Evolutionary conservation across 208 protist species (phyloP).

Genomic region (Herpetomonas tarakana): DNA sequence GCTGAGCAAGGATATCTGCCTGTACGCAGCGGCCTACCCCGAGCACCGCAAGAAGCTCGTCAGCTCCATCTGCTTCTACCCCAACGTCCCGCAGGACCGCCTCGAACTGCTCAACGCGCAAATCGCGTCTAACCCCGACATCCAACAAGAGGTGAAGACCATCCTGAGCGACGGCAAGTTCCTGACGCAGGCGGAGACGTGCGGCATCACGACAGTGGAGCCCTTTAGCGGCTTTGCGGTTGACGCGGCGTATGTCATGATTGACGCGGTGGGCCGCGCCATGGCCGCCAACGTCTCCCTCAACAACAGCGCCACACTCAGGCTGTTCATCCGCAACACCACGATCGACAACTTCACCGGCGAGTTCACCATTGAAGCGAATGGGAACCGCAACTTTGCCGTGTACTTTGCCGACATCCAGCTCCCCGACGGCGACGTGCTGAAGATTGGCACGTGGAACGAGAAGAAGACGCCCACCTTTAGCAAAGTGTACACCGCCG

Average conservation of each 20-base stretch:
- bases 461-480: slow-evolving; percentile 29
- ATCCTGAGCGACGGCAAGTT: slow-evolving; percentile 66
- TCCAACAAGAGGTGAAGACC: slow-evolving; percentile 29
- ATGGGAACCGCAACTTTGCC: slow-evolving; percentile 66
- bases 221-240: slow-evolving; percentile 58
- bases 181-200: slow-evolving; percentile 39
- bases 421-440: slow-evolving; percentile 21
- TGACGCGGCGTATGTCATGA: slow-evolving; percentile 68
- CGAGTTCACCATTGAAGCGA: slow-evolving; percentile 56
- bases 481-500: slow-evolving; percentile 16
- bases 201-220: slow-evolving; percentile 33
- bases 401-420: slow-evolving; percentile 70
- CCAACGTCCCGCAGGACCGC: slow-evolving; percentile 28
- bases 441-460: slow-evolving; percentile 69
- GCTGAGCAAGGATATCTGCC: slow-evolving; percentile 61
- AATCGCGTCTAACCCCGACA: slow-evolving; percentile 19
- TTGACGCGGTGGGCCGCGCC: slow-evolving; percentile 50
- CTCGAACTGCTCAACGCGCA: slow-evolving; percentile 42
- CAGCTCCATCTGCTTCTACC: slow-evolving; percentile 80
- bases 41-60: slow-evolving; percentile 43
- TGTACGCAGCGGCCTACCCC: slow-evolving; percentile 31
- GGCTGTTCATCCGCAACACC: slow-evolving; percentile 51
- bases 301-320: slow-evolving; percentile 37
- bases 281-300: slow-evolving; percentile 38
- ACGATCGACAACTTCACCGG: slow-evolving; percentile 57